Evolutionary conservation across 768 basidiomycete genomes (phyloP).

Genomic region (Peribolospora kevripleyi): DNA sequence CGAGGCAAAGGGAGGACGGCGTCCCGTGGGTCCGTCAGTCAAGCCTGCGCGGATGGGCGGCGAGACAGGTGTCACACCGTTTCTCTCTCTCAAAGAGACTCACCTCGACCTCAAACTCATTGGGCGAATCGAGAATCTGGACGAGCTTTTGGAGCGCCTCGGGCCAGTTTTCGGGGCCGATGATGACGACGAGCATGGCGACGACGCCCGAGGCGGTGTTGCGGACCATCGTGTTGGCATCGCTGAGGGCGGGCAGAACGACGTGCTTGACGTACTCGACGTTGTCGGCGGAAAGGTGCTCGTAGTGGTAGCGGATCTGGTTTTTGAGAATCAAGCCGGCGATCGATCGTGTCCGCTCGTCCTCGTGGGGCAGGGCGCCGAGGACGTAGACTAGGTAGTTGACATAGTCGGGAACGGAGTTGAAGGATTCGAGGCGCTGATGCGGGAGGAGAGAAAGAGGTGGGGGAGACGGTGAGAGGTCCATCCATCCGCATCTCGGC

Average conservation of each 20-base stretch:
- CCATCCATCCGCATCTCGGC: neutral
- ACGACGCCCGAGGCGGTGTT: slow-evolving; percentile 86
- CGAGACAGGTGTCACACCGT: too few relatives aligned
- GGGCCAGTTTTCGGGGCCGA: slow-evolving; percentile 84
- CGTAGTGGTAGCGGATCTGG: slow-evolving; percentile 52
- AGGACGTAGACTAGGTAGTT: slow-evolving; percentile 78
- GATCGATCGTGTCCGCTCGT: slow-evolving; percentile 79
- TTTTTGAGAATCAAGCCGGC: slow-evolving; percentile 94
- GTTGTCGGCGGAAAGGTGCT: slow-evolving; percentile 34
- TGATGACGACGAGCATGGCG: slow-evolving; percentile 58
- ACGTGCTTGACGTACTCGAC: slow-evolving; percentile 26
- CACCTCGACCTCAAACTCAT: slow-evolving; percentile 68
- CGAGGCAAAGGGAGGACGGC: neutral
- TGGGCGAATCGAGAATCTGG: slow-evolving; percentile 46
- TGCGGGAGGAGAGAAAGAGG: neutral
- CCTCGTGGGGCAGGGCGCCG: slow-evolving; percentile 48
- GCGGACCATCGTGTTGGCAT: slow-evolving; percentile 62
- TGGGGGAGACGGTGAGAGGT: neutral
- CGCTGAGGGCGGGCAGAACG: slow-evolving; percentile 29
- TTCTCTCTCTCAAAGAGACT: slow-evolving; percentile 11
- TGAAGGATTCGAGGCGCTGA: slow-evolving; percentile 68
- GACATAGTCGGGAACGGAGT: slow-evolving; percentile 60
- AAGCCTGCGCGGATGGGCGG: too few relatives aligned
- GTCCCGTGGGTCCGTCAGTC: neutral
- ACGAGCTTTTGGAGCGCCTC: slow-evolving; percentile 75